A percentile compares a stretch with the other conserved stretches of the same genome.
Conservation (phyloP, 1,284 basidiomycete species). For the Malassezia obtusa region DNA sequence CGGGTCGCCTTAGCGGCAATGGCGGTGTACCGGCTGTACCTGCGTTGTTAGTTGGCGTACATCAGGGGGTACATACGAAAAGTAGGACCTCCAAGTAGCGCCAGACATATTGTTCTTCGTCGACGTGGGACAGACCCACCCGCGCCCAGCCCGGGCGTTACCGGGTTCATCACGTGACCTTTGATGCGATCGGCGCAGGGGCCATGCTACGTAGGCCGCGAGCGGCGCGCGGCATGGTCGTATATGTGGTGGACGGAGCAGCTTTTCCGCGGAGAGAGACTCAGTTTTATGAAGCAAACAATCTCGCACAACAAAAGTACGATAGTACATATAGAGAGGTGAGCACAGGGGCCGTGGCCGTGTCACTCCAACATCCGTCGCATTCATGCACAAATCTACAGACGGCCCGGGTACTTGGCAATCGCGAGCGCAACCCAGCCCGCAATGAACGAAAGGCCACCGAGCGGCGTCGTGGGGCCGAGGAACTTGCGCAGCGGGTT, state of each 20-base stretch:
- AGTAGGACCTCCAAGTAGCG: conserved; percentile 43
- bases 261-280: no score
- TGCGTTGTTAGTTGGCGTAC: conserved; percentile 18
- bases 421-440: conserved; percentile 40
- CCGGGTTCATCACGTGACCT: conserved; percentile 12
- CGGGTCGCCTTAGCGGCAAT: conserved; percentile 49
- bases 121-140: background rate
- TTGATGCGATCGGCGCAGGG: background rate
- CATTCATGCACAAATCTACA: background rate
- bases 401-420: background rate
- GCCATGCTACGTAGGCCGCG: background rate
- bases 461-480: conserved; percentile 38
- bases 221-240: no score
- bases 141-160: background rate
- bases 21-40: conserved; percentile 51
- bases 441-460: conserved; percentile 38
- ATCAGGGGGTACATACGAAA: conserved; percentile 30
- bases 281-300: no score
- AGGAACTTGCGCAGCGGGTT: conserved; percentile 32
- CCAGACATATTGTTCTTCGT: conserved; percentile 26
- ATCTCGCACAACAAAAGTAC: no score
- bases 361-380: no score
- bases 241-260: no score
- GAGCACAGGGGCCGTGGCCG: background rate
- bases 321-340: background rate